phyloP scores from a whole-genome alignment of 371 early-diverging fungal species.

The Rhizopus stolonifer region DNA sequence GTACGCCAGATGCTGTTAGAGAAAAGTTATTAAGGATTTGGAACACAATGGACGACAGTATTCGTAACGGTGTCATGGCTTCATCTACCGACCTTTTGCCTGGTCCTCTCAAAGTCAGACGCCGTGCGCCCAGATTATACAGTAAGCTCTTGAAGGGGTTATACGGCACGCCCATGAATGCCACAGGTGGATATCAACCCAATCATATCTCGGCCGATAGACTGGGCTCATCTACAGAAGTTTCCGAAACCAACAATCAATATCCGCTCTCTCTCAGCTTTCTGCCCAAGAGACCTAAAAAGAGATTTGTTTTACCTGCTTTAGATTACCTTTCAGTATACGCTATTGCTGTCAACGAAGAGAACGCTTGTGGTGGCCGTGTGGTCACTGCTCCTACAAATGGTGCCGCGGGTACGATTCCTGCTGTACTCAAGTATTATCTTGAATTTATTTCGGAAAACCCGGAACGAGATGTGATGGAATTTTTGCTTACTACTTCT shows the following conservation, averaged over 20 bases:
- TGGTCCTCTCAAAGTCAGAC: conserved; percentile 79
- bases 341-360: conserved; percentile 97
- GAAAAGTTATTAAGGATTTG: conserved; percentile 78
- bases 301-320: conserved; percentile 59
- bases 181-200: conserved; percentile 21
- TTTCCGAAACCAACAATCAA: conserved; percentile 15
- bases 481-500: conserved; percentile 88
- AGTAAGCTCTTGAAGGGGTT: conserved; percentile 81
- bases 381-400: conserved; percentile 95
- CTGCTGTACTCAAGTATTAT: conserved; percentile 93
- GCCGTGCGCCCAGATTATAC: conserved; percentile 89
- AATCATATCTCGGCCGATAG: conserved; percentile 20
- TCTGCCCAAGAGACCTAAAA: conserved; percentile 43
- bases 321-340: conserved; percentile 94
- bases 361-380: conserved; percentile 94
- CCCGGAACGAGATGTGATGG: conserved; percentile 86
- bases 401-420: conserved; percentile 91
- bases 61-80: conserved; percentile 71
- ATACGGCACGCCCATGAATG: conserved; percentile 46
- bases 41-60: conserved; percentile 93
- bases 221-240: too few relatives aligned
- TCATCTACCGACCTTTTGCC: conserved; percentile 64
- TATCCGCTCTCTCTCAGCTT: conserved; percentile 38
- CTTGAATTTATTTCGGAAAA: conserved; percentile 90
- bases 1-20: conserved; percentile 76